Evolutionary conservation across 73 alveolate species (phyloP).

Genomic region (Paramecium tetraurelia): DNA sequence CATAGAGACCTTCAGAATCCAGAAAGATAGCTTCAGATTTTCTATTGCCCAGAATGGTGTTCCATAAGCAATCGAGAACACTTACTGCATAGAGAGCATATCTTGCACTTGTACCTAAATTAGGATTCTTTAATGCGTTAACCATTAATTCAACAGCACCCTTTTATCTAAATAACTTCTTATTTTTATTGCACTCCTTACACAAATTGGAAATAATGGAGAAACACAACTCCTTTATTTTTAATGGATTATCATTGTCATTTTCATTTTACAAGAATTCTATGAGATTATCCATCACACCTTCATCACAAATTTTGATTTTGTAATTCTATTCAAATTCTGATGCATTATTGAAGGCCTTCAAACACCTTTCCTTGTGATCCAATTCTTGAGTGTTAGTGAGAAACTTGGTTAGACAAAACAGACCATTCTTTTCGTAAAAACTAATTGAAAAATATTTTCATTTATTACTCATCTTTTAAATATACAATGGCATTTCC

Average conservation of each 20-base stretch:
- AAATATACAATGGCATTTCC: constrained; percentile 50
- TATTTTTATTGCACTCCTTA: constrained; percentile 87
- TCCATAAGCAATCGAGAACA: constrained; percentile 93
- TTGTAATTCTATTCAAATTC: constrained; percentile 66
- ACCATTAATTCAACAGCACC: constrained; percentile 95
- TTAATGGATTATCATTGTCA: constrained; percentile 90
- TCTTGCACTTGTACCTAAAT: constrained; percentile 66
- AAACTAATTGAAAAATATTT: neutral
- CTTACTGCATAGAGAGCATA: constrained; percentile 70
- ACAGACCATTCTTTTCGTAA: constrained; percentile 58
- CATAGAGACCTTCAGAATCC: constrained; percentile 93
- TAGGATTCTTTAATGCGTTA: constrained; percentile 76
- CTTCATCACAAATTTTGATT: constrained; percentile 90
- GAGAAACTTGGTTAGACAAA: constrained; percentile 52
- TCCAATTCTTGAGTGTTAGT: constrained; percentile 55
- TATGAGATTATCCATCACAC: constrained; percentile 87
- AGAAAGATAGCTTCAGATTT: constrained; percentile 89
- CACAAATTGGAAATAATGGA: constrained; percentile 91
- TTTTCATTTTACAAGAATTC: constrained; percentile 88
- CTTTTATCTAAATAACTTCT: constrained; percentile 93
- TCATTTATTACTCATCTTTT: constrained; percentile 56
- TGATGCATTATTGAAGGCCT: constrained; percentile 58
- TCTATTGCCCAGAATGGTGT: constrained; percentile 88
- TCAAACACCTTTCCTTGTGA: constrained; percentile 56
- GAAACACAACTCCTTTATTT: constrained; percentile 91